Evolutionary conservation across 345 rosid genomes (phyloP).

Genomic region (Atalantia buxifolia): DNA sequence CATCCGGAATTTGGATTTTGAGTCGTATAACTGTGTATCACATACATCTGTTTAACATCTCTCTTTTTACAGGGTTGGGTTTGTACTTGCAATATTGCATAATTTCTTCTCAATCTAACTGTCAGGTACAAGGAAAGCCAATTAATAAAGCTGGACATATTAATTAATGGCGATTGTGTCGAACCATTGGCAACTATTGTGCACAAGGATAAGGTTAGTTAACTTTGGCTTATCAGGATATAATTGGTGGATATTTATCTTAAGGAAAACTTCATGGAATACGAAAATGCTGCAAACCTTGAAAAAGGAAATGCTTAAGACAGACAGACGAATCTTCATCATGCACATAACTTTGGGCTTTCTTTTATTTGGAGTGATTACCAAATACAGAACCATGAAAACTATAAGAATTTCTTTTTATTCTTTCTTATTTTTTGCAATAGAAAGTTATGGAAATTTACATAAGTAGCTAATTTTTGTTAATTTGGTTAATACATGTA

Average conservation of each 20-base stretch:
- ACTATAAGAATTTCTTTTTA: not conserved
- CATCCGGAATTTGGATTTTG: not conserved
- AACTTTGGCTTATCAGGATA: not conserved
- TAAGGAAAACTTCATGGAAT: not conserved
- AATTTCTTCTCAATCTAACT: slow-evolving; percentile 20
- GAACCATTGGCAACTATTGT: slow-evolving; percentile 93
- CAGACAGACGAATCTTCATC: not conserved
- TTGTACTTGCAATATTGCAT: not conserved
- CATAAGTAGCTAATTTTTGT: not conserved
- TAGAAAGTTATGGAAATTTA: not conserved
- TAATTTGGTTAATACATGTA: not conserved
- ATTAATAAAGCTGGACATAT: slow-evolving; percentile 82
- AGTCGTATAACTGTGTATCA: not conserved
- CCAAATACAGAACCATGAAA: not conserved
- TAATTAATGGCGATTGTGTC: slow-evolving; percentile 79
- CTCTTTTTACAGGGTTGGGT: not conserved
- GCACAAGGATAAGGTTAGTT: slow-evolving; percentile 82
- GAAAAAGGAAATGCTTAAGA: not conserved
- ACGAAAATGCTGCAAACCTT: not conserved
- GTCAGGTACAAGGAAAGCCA: slow-evolving; percentile 82
- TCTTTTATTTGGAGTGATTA: not conserved
- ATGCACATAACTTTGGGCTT: not conserved
- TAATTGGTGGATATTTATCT: not conserved
- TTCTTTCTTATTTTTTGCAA: not conserved
- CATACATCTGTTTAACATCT: not conserved